These are phyloP conservation scores for Erysimum pusillum DNA, from an alignment of 441 rosid genomes.

Conservation along the genomic window DNA sequence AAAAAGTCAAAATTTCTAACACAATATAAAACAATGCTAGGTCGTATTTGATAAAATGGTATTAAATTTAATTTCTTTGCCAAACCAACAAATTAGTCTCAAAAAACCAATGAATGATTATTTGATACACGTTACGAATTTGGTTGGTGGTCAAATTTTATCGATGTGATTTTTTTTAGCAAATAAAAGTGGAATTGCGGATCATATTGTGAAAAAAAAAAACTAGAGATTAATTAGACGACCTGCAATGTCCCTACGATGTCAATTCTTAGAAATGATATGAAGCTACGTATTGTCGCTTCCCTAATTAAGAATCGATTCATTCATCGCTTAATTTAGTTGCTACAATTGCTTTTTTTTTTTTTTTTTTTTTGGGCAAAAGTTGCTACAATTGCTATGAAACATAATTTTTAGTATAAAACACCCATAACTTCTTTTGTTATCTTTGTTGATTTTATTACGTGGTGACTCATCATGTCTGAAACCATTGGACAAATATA, in stretches of 20 bases:
- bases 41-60: background rate
- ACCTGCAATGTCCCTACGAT: slow-evolving; percentile 2
- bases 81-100: background rate
- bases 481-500: too few relatives aligned
- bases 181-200: background rate
- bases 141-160: background rate
- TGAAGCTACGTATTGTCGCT: background rate
- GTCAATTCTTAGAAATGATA: background rate
- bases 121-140: background rate
- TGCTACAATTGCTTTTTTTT: too few relatives aligned
- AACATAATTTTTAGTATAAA: background rate
- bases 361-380: too few relatives aligned
- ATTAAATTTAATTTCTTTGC: background rate
- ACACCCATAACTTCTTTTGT: background rate
- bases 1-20: slow-evolving; percentile 12
- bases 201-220: background rate
- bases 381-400: background rate
- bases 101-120: background rate
- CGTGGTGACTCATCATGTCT: background rate
- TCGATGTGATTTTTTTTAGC: background rate
- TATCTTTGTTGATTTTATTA: background rate
- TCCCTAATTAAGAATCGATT: background rate
- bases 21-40: background rate
- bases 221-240: background rate
- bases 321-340: background rate